Evolutionary conservation across 2,329 filamentous ascomycete genomes (phyloP).

Genomic region (Domatiomyces catenatus): DNA sequence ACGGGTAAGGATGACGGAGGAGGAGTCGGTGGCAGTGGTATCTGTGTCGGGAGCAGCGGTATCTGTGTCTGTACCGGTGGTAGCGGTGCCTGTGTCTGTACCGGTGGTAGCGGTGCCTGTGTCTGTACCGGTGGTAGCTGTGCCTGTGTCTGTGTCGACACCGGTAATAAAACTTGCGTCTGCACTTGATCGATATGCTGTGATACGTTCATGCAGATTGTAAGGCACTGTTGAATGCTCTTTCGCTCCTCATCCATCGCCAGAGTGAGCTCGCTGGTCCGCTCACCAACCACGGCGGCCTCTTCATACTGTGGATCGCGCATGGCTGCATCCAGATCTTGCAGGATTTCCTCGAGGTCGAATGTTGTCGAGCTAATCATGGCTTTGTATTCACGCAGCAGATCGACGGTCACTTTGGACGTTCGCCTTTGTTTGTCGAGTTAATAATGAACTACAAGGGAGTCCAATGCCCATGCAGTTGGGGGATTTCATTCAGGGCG

Average conservation of each 20-base stretch:
- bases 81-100: no score
- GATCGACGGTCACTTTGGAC: constrained; percentile 7
- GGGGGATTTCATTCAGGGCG: no score
- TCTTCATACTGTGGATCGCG: constrained; percentile 12
- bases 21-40: no score
- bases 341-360: constrained; percentile 23
- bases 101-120: no score
- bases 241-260: constrained; percentile 22
- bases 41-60: no score
- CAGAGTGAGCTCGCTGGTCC: constrained; percentile 3
- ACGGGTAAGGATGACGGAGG: no score
- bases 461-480: neutral
- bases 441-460: neutral
- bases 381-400: constrained; percentile 21
- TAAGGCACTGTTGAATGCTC: constrained; percentile 24
- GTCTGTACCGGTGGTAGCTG: no score
- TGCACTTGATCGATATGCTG: constrained; percentile 20
- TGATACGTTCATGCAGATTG: constrained; percentile 22
- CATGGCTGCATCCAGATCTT: constrained; percentile 20
- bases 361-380: constrained; percentile 22
- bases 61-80: no score
- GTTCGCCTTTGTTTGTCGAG: neutral
- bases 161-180: neutral
- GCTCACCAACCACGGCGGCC: neutral
- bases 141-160: neutral